Percentiles rank a stretch among this genome's conserved stretches.
Conservation (phyloP, 129 eudicot genomes). For the Flaveria sonorensis region DNA sequence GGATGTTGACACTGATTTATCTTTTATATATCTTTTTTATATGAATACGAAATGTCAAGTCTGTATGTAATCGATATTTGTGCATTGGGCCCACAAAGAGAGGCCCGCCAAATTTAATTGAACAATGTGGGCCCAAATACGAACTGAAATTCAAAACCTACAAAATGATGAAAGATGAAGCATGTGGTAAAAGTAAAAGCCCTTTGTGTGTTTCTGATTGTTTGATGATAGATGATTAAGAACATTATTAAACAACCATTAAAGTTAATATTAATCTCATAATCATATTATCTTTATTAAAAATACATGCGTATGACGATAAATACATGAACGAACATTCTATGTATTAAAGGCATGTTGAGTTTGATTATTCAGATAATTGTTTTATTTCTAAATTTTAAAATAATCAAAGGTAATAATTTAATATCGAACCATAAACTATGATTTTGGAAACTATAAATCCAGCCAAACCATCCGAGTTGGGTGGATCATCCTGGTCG, state of each 20-base stretch:
- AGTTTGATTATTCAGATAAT: too few species aligned
- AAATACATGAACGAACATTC: not conserved
- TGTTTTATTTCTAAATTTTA: too few species aligned
- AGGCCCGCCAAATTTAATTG: conserved; percentile 11
- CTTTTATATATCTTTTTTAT: not conserved
- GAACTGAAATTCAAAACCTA: conserved; percentile 4
- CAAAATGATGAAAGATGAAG: conserved; percentile 14
- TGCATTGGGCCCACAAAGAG: conserved; percentile 27
- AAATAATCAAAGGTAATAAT: too few species aligned
- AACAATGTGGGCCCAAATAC: conserved; percentile 19
- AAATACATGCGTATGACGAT: not conserved
- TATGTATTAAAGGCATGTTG: not conserved
- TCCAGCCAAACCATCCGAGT: too few species aligned
- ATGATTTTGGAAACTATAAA: too few species aligned
- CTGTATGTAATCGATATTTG: not conserved
- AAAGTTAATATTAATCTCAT: not conserved
- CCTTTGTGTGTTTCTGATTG: conserved; percentile 12
- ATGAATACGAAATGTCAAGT: conserved; percentile 1
- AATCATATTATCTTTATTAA: not conserved
- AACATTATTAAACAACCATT: not conserved
- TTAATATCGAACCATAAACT: too few species aligned
- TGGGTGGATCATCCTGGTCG: too few species aligned
- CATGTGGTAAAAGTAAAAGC: conserved; percentile 27
- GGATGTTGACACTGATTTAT: conserved; percentile 12
- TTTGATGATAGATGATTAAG: not conserved